Conservation (phyloP, 2,329 filamentous ascomycete genomes). For the Decorospora gaudefroyi region DNA sequence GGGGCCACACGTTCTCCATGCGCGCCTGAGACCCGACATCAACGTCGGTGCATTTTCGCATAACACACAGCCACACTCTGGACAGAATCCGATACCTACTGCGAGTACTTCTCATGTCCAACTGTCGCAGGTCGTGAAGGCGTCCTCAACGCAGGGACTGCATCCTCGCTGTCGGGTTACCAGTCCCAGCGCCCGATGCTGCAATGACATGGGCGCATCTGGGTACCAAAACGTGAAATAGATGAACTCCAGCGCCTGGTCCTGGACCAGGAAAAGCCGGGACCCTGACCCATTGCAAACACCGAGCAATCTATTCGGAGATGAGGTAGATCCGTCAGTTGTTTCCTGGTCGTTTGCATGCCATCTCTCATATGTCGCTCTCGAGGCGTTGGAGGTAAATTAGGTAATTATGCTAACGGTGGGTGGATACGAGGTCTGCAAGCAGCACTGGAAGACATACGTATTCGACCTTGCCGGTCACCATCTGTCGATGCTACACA, state of each 20-base stretch:
- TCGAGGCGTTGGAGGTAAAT: constrained; percentile 9
- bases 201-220: neutral
- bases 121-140: constrained; percentile 1
- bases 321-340: constrained; percentile 14
- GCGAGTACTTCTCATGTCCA: constrained; percentile 6
- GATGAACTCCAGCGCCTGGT: constrained; percentile 7
- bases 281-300: constrained; percentile 12
- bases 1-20: constrained; percentile 15
- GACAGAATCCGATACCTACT: neutral
- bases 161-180: constrained; percentile 9
- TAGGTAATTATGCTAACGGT: constrained; percentile 11
- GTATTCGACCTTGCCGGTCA: no score
- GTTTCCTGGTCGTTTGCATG: constrained; percentile 2
- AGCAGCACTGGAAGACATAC: no score
- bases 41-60: constrained; percentile 14
- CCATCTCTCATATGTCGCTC: constrained; percentile 1
- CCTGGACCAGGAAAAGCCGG: constrained; percentile 9
- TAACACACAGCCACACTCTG: constrained; percentile 20
- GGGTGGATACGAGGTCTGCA: no score
- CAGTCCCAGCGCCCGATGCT: constrained; percentile 4
- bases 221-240: constrained; percentile 7
- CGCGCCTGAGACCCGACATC: constrained; percentile 9
- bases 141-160: neutral
- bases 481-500: no score
- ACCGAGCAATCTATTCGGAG: constrained; percentile 11